These are phyloP conservation scores for Achlya hypogyna DNA, from an alignment of 352 stramenopile genomes.

Conservation along the genomic window DNA sequence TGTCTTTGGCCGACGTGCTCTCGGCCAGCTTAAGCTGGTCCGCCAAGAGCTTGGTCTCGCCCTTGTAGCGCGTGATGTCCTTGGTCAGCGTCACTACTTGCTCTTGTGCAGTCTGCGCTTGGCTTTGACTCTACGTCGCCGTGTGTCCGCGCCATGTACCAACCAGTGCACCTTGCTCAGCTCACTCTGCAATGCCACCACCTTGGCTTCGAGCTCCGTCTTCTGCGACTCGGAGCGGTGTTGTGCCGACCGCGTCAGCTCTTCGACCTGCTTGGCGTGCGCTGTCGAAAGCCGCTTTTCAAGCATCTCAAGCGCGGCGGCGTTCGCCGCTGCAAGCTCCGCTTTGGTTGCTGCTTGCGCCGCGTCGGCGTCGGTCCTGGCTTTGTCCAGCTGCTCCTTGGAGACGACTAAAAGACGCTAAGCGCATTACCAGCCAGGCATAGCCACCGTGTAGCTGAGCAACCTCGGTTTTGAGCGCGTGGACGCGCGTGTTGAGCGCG, in stretches of 20 bases:
- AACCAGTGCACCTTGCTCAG: neutral
- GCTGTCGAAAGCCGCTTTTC: neutral
- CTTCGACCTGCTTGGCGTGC: slow-evolving; percentile 18
- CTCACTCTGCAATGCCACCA: neutral
- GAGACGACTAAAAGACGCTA: neutral
- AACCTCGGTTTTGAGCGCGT: neutral
- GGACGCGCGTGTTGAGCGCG: neutral
- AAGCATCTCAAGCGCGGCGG: neutral
- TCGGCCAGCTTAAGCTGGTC: slow-evolving; percentile 21
- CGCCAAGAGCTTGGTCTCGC: neutral
- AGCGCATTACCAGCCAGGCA: neutral
- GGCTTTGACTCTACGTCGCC: neutral
- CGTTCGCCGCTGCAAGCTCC: neutral
- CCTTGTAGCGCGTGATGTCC: neutral
- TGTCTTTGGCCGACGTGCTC: slow-evolving; percentile 16
- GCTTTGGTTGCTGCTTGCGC: neutral
- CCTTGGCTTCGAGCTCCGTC: neutral
- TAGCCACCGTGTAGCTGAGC: neutral
- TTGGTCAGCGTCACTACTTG: neutral
- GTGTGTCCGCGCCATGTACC: no score
- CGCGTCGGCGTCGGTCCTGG: neutral
- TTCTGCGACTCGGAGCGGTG: neutral
- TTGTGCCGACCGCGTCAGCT: neutral
- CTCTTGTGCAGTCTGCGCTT: neutral
- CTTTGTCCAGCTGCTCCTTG: neutral